Evolutionary conservation across 805 yeast species (phyloP).

Genomic region (Millerozyma miso): DNA sequence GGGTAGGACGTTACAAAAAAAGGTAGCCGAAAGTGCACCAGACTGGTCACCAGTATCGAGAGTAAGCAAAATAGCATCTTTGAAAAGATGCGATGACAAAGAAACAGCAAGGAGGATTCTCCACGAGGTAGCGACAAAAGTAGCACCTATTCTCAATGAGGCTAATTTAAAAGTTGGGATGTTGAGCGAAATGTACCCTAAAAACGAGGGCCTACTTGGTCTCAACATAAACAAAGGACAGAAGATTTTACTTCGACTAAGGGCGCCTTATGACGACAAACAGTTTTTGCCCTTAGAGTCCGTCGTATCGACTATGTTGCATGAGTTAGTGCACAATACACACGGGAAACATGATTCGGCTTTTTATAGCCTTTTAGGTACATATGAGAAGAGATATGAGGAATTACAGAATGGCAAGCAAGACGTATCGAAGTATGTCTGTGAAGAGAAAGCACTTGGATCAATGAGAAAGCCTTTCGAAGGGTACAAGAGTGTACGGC

Average conservation of each 20-base stretch:
- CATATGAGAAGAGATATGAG: slow-evolving; percentile 49
- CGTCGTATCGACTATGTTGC: slow-evolving; percentile 78
- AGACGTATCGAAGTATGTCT: slow-evolving; percentile 45
- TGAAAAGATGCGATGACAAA: slow-evolving; percentile 31
- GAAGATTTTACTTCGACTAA: slow-evolving; percentile 65
- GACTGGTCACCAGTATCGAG: slow-evolving; percentile 29
- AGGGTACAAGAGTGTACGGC: slow-evolving; percentile 20
- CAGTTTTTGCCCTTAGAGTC: slow-evolving; percentile 62
- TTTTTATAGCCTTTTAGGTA: slow-evolving; percentile 66
- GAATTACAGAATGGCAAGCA: slow-evolving; percentile 36
- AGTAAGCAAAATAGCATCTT: slow-evolving; percentile 33
- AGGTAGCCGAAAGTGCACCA: slow-evolving; percentile 14
- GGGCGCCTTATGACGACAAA: slow-evolving; percentile 51
- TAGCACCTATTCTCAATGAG: slow-evolving; percentile 74
- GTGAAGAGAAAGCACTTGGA: slow-evolving; percentile 48
- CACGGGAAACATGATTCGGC: slow-evolving; percentile 75
- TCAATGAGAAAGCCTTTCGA: slow-evolving; percentile 14
- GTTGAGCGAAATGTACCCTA: slow-evolving; percentile 81
- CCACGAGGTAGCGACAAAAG: slow-evolving; percentile 63
- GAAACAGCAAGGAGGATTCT: slow-evolving; percentile 47
- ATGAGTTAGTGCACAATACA: slow-evolving; percentile 79
- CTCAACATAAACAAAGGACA: slow-evolving; percentile 76
- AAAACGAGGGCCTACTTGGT: slow-evolving; percentile 61
- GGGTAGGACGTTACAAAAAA: slow-evolving; percentile 1
- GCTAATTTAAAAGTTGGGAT: slow-evolving; percentile 61